Conservation (phyloP, 2,329 filamentous ascomycete species). For the Botrytis pseudocinerea region DNA sequence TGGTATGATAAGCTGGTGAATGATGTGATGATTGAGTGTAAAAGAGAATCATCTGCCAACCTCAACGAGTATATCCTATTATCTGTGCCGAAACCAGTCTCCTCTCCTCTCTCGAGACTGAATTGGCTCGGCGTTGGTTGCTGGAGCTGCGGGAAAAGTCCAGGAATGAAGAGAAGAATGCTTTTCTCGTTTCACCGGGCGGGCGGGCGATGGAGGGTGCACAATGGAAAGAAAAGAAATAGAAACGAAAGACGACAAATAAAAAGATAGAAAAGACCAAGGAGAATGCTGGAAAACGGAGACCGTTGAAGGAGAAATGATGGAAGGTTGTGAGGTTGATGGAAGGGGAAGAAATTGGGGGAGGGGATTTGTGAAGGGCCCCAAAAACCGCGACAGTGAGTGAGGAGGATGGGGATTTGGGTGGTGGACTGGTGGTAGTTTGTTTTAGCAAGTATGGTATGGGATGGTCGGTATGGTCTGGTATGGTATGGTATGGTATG, state of each 20-base stretch:
- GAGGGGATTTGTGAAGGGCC: constrained; percentile 3
- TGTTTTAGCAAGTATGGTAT: background rate
- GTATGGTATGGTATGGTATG: too few relatives aligned
- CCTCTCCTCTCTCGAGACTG: background rate
- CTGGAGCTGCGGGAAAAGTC: constrained; percentile 11
- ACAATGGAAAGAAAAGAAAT: background rate
- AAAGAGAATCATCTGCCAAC: constrained; percentile 21
- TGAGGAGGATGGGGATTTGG: too few relatives aligned
- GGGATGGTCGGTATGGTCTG: too few relatives aligned
- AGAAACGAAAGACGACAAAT: constrained; percentile 9
- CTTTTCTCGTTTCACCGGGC: constrained; percentile 10
- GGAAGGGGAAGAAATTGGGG: background rate
- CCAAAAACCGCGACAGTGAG: constrained; percentile 3
- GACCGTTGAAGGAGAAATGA: constrained; percentile 5
- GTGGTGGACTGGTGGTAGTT: background rate
- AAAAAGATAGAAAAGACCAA: constrained; percentile 6
- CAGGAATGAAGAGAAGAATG: constrained; percentile 26
- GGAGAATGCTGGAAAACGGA: constrained; percentile 17
- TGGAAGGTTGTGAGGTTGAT: background rate
- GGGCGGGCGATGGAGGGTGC: constrained; percentile 11
- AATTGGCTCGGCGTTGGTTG: constrained; percentile 14
- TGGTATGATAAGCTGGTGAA: constrained; percentile 18
- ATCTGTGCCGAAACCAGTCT: constrained; percentile 17
- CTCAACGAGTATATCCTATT: constrained; percentile 19
- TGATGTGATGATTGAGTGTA: background rate